Evolutionary conservation across 768 basidiomycete genomes (phyloP), one percentile per base, ranked within the genome.

Genomic region (Dioszegia crocea): DNA sequence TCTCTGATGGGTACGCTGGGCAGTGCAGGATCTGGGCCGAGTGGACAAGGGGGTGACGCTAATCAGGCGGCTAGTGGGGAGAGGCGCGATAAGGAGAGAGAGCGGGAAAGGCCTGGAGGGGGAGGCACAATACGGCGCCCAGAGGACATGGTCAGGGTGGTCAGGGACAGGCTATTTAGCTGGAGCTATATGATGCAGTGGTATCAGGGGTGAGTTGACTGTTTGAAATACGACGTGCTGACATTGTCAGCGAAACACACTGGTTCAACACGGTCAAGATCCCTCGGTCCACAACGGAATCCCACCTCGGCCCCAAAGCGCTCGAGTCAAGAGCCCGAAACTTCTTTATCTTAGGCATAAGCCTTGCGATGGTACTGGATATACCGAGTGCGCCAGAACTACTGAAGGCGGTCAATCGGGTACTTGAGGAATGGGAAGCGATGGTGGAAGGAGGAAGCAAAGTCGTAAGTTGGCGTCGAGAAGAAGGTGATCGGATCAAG

Each of bases 371-470:
- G 6, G 39, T 74, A 21, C 68, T 75, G 45, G 76, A 73, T 41
- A 68, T 68, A 8, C 46, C 61, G 1, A 33, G 43, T 17, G 63
- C 57, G 23, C 16, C 24, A 1, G 74, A 77, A 9, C 61, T 63
- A 19, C 41, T 71, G 1, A 64, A 53, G 43, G 61, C 57, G 12
- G 40, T 68, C 29, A 21, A 58, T 1, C 65, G 59, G 57, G 45
- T 75, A 8, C 48, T 77, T 47, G 76, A 77, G 0, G 76, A 77
- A 46, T 77, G 74, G 74, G 76, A 77, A 49, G 51, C 11, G 2
- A 68, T 60, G 61, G 43, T 49, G 8, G 75, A 74, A 57, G 64
- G 62, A 6, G 65, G 65, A 6, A 60, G 65, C 14, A 68, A 73
- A 44, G 69, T 77, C n/a, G 75, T 76, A 53, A 70, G 75, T 70